Conservation (phyloP, 805 yeast species). For the Yarrowia sp. region DNA sequence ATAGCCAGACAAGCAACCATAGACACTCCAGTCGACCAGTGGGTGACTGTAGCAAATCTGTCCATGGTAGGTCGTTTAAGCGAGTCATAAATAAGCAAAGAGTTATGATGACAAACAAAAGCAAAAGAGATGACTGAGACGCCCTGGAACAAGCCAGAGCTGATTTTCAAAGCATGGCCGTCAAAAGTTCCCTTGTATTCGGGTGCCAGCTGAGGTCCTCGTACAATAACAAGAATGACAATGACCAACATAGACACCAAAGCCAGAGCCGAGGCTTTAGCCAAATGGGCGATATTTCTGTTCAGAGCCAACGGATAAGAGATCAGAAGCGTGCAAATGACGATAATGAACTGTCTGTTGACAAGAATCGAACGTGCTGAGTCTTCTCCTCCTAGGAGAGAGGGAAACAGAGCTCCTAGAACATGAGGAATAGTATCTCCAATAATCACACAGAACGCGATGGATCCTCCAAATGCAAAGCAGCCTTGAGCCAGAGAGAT, state of each 20-base stretch:
- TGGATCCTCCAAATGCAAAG: conserved; percentile 91
- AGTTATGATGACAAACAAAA: conserved; percentile 91
- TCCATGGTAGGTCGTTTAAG: conserved; percentile 71
- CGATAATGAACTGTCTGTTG: conserved; percentile 67
- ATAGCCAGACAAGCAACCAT: conserved; percentile 73
- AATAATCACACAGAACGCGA: conserved; percentile 90
- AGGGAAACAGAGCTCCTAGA: conserved; percentile 60
- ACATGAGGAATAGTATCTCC: conserved; percentile 96
- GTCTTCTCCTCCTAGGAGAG: conserved; percentile 36
- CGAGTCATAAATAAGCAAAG: conserved; percentile 84
- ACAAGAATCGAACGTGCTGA: conserved; percentile 50
- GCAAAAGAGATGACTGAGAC: conserved; percentile 94
- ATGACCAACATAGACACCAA: conserved; percentile 79
- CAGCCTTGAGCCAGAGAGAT: conserved; percentile 76
- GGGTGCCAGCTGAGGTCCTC: conserved; percentile 63
- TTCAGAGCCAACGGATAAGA: conserved; percentile 82
- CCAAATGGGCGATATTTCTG: conserved; percentile 75
- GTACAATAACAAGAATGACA: conserved; percentile 64
- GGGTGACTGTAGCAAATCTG: conserved; percentile 74
- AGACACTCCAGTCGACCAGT: conserved; percentile 76
- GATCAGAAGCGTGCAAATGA: conserved; percentile 63
- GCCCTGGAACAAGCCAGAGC: conserved; percentile 75
- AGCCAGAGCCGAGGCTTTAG: conserved; percentile 85
- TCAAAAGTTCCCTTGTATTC: conserved; percentile 48
- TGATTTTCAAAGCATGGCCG: conserved; percentile 47